A percentile compares a stretch with the other conserved stretches of the same genome.
These are phyloP conservation scores for Cladosporium sp. DNA, from an alignment of 2,329 filamentous ascomycete species.

Conservation along the genomic window DNA sequence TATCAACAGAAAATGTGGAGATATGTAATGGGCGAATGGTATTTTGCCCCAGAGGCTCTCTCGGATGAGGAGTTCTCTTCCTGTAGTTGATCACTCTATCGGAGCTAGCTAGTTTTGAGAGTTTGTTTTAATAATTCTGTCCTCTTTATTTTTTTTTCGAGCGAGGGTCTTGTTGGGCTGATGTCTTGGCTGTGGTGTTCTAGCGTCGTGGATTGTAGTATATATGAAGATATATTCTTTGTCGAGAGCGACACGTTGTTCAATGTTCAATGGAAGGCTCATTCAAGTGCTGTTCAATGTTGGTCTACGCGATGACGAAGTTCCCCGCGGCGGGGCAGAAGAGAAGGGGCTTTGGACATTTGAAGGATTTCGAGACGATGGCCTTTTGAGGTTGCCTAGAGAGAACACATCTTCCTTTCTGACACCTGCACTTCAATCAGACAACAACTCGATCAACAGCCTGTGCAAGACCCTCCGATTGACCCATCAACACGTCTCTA, in stretches of 20 bases:
- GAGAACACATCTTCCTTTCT: neutral
- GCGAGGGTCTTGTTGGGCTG: neutral
- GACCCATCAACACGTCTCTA: neutral
- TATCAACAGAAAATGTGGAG: neutral
- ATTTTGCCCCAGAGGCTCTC: neutral
- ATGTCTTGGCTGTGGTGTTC: neutral
- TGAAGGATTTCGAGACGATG: neutral
- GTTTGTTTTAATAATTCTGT: conserved; percentile 5
- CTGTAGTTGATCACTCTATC: conserved; percentile 6
- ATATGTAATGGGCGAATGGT: neutral
- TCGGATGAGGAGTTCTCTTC: neutral
- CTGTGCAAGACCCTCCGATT: neutral
- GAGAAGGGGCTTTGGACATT: neutral
- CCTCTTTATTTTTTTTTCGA: neutral
- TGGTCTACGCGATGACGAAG: neutral
- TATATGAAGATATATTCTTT: neutral
- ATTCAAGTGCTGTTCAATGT: neutral
- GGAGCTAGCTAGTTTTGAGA: conserved; percentile 12
- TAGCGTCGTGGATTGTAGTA: neutral
- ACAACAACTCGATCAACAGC: neutral
- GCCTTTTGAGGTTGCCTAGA: conserved; percentile 6
- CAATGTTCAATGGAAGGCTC: too few species aligned
- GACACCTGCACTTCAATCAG: neutral
- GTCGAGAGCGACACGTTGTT: neutral
- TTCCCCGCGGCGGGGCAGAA: neutral